These are phyloP conservation scores for Rhizopus arrhizus DNA, from an alignment of 371 early-diverging fungal genomes.

Conservation along the genomic window DNA sequence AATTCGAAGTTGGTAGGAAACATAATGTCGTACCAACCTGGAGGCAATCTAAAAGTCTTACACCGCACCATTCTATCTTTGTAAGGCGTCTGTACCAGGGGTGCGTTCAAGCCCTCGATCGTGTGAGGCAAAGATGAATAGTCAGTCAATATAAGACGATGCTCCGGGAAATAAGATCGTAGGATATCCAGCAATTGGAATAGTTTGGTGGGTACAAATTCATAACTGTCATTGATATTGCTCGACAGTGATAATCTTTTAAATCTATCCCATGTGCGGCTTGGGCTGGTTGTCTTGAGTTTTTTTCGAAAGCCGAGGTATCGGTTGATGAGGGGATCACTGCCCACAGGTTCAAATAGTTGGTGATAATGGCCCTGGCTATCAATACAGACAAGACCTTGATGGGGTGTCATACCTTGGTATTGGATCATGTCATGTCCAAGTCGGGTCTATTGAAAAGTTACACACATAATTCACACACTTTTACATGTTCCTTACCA, in stretches of 20 bases:
- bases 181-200: conserved; percentile 72
- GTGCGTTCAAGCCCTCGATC: conserved; percentile 73
- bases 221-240: conserved; percentile 18
- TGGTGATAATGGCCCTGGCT: conserved; percentile 78
- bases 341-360: conserved; percentile 69
- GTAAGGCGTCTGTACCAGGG: conserved; percentile 88
- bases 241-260: too few species aligned
- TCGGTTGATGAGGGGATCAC: conserved; percentile 69
- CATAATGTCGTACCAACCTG: conserved; percentile 93
- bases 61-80: conserved; percentile 28
- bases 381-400: conserved; percentile 78
- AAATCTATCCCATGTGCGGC: background rate
- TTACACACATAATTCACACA: background rate
- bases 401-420: conserved; percentile 64
- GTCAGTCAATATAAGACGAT: conserved; percentile 81
- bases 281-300: conserved; percentile 13
- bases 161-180: conserved; percentile 72
- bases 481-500: conserved; percentile 50
- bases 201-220: conserved; percentile 84
- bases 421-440: conserved; percentile 87
- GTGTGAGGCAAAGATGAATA: conserved; percentile 77
- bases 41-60: conserved; percentile 54
- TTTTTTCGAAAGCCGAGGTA: conserved; percentile 57
- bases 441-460: conserved; percentile 73
- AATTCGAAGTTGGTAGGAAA: conserved; percentile 92